phyloP scores from a whole-genome alignment of 2,329 filamentous ascomycete genomes.

The Claviceps pazoutovae region DNA sequence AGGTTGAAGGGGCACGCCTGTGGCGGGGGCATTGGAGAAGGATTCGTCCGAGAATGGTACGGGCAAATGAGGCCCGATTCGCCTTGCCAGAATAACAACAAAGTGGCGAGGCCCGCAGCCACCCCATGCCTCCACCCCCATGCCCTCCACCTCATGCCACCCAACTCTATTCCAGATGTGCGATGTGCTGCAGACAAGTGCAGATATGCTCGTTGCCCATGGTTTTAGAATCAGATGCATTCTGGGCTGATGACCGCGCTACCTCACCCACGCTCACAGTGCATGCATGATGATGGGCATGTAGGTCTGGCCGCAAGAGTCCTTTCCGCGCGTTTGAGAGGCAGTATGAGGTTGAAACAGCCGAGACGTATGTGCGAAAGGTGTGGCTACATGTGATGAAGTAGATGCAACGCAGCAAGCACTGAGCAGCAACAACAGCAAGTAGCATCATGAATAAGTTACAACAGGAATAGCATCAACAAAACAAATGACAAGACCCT shows the following conservation, averaged over 20 bases:
- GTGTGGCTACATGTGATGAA: too few species aligned
- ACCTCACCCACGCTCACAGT: neutral
- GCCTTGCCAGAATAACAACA: slow-evolving; percentile 2
- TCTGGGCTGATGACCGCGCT: neutral
- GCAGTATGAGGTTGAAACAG: neutral
- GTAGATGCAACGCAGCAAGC: too few species aligned
- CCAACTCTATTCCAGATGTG: slow-evolving; percentile 1
- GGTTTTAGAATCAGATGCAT: too few species aligned
- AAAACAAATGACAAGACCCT: too few species aligned
- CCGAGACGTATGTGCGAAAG: neutral
- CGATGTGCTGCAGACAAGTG: neutral
- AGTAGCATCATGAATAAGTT: too few species aligned
- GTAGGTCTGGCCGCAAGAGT: neutral
- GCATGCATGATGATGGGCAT: neutral
- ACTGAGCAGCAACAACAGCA: too few species aligned
- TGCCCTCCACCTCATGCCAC: neutral
- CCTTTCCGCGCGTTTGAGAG: too few species aligned
- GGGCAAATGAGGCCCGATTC: slow-evolving; percentile 4
- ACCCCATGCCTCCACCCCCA: neutral
- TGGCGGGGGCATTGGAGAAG: neutral
- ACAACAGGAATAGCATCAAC: too few species aligned
- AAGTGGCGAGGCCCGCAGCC: slow-evolving; percentile 3
- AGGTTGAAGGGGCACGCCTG: neutral
- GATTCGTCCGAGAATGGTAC: slow-evolving; percentile 1
- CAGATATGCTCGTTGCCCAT: too few species aligned